Evolutionary conservation across 1,139 yeast species (phyloP), one percentile per base, ranked within the genome.

Genomic region (Pichia sp.): DNA sequence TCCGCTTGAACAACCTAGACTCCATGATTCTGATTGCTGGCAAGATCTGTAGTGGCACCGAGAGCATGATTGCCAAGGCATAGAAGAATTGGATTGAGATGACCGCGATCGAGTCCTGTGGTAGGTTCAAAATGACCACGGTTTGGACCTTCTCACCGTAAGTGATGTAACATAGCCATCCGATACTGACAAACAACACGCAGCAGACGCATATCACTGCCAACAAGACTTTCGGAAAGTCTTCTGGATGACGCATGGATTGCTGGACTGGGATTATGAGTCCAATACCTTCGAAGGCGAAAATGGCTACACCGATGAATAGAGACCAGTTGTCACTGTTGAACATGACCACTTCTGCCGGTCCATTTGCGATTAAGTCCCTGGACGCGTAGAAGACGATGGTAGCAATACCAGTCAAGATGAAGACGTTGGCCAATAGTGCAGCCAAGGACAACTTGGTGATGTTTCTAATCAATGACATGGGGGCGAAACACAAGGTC

Each of bases 271-370:
- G 95, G 44, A 87, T 78, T 50, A 87, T 84, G 46, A 87, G 72
- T 0, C 95, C 93, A 58, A 87, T 85, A 0, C 95, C 95, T 71
- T 87, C 95, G 64, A 85, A 87, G 1, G 93, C 84, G 57, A 88
- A 86, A 24, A 87, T 89, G 0, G 92, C 92, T 2, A 87, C 89
- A 4, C 95, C 95, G 56, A 87, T 80, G 60, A 86, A 83, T 73
- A 87, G 74, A 1, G 92, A 80, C 86, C 91, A 87, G 55, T 78
- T 73, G 48, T 77, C 75, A n/a, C 78, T 61, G 66, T 86, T 86
- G 66, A 86, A 80, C 20, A 74, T 60, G 4, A 58, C 63, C 17
- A 73, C 60, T 4, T 81, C 79, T 0, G 83, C 80, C 12, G 76
- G 55, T 0, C 88, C 88, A 52, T 78, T 70, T 0, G 60, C 53